Evolutionary conservation across 768 basidiomycete species (phyloP), one percentile per base, ranked within the genome.

Genomic region (Suillus variegatus): DNA sequence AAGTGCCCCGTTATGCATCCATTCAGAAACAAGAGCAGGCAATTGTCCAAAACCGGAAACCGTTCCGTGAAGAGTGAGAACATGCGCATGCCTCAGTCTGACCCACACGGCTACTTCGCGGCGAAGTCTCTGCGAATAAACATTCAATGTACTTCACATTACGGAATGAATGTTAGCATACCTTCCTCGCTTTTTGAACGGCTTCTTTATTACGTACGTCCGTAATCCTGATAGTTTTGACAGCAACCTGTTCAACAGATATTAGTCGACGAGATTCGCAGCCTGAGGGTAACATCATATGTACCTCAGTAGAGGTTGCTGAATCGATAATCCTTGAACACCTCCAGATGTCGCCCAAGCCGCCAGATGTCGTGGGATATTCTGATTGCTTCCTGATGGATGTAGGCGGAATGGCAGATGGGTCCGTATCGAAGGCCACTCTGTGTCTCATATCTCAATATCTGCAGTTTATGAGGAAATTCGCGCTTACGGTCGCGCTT

Each of bases 1-100:
- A 25, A 58, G 57, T 18, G 38, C 57, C 38, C 57, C 57, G 4
- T 58, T 58, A 10, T 58, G 8, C 57, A 58, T 58, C 57, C 57
- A 58, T 18, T 9, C 22, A 6, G 22, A 40, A 40, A 58, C 57
- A 25, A 58, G 57, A 25, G 57, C 57, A 58, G 57, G 57, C 16
- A 58, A 22, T 25, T 4, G 22, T 18, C 57, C 57, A 25, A 58
- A 58, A 10, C 22, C 38, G 8, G 57, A 58, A 9, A 58, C 57
- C 8, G 57, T 58, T 5, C 57, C 57, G 38, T 40, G 14, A 25
- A 58, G 57, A 25, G 38, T 40, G 14, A 58, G 22, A 40, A 58
- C 6, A 25, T 58, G 57, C 9, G 38, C 14, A 40, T 58, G 22
- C 4, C 9, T 40, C 16, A 58, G 9, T 25, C 1, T 58, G 9